phyloP scores from a whole-genome alignment of 176 grass and related monocot genomes.

The Carex myosuroides region DNA sequence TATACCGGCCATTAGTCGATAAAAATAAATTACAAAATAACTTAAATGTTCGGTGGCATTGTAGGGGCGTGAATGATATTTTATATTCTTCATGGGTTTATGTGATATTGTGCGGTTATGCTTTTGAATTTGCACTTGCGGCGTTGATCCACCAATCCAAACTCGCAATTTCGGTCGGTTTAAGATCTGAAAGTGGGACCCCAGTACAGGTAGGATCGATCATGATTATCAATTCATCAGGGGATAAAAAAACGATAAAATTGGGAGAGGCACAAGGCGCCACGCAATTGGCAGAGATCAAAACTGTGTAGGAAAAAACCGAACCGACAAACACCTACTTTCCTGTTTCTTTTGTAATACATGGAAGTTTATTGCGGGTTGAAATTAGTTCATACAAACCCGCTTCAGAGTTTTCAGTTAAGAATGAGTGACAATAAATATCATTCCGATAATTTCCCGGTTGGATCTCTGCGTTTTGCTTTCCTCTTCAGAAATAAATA shows the following conservation, averaged over 20 bases:
- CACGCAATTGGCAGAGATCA: background rate
- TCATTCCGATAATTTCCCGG: background rate
- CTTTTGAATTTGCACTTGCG: no score
- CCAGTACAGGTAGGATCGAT: background rate
- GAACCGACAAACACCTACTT: background rate
- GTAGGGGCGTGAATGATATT: background rate
- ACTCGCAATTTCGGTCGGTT: background rate
- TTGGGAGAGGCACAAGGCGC: background rate
- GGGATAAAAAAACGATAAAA: background rate
- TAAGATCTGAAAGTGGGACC: background rate
- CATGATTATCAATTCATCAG: background rate
- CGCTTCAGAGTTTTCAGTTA: background rate
- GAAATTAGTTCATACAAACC: background rate
- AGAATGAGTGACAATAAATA: background rate
- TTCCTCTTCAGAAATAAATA: background rate
- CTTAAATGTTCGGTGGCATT: no score
- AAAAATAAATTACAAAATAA: no score
- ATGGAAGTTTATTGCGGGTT: background rate
- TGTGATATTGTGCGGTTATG: background rate
- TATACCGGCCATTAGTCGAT: no score
- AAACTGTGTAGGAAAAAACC: background rate
- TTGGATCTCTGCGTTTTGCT: constrained; percentile 1
- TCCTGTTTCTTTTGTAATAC: background rate
- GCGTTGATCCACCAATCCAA: background rate
- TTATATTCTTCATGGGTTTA: background rate